phyloP scores from a whole-genome alignment of 2,329 filamentous ascomycete genomes.

The Periconia sp. region DNA sequence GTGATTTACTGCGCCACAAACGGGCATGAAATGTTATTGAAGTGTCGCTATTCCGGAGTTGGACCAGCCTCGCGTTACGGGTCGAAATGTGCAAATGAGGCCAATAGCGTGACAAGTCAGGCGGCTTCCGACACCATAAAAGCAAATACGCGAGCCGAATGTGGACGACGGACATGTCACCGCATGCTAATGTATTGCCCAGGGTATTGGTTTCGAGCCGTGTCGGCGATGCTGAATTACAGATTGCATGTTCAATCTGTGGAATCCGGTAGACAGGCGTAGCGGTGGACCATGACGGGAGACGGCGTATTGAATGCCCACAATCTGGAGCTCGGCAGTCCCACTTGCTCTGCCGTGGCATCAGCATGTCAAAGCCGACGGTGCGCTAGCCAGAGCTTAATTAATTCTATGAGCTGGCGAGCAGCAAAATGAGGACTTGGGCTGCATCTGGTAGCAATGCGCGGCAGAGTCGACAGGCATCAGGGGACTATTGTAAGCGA shows the following conservation, averaged over 20 bases:
- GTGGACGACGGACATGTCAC: neutral
- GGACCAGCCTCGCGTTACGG: neutral
- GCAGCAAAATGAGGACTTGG: no score
- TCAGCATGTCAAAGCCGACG: no score
- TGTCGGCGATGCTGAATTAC: no score
- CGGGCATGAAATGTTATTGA: slow-evolving; percentile 6
- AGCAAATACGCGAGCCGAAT: no score
- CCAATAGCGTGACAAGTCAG: neutral
- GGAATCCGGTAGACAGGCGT: no score
- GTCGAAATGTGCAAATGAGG: slow-evolving; percentile 1
- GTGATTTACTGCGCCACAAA: slow-evolving; percentile 4
- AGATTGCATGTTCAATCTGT: no score
- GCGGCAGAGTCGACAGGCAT: slow-evolving; percentile 12
- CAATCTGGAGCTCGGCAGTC: neutral
- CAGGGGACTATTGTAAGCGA: slow-evolving; percentile 8
- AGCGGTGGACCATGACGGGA: slow-evolving; percentile 24
- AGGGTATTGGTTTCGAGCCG: slow-evolving; percentile 2
- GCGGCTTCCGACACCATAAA: no score
- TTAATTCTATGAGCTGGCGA: no score
- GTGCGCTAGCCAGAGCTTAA: no score
- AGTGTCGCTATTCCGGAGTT: neutral
- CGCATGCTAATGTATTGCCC: slow-evolving; percentile 2
- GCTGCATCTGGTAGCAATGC: neutral
- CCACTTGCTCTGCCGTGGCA: slow-evolving; percentile 2
- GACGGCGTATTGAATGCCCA: slow-evolving; percentile 18